phyloP scores from a whole-genome alignment of 306 rosid species.

The Arachis hypogaea region DNA sequence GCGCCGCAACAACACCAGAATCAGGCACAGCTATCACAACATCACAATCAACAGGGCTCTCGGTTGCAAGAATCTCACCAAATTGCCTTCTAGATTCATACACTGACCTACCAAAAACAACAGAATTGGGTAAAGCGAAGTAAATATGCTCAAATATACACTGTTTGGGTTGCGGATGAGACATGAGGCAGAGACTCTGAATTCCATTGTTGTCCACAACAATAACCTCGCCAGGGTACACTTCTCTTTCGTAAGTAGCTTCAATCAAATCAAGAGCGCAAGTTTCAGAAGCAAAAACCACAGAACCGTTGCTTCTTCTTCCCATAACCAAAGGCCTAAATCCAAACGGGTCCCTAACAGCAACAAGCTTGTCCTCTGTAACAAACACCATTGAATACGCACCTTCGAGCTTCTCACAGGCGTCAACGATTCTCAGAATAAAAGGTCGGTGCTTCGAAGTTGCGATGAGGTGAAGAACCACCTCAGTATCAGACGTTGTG shows the following conservation, averaged over 20 bases:
- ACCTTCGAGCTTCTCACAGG: constrained; percentile 84
- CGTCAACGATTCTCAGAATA: constrained; percentile 81
- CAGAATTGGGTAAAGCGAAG: constrained; percentile 88
- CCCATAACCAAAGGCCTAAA: constrained; percentile 96
- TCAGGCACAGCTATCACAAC: constrained; percentile 96
- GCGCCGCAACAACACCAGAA: constrained; percentile 96
- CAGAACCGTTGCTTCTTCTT: constrained; percentile 84
- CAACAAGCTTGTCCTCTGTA: constrained; percentile 85
- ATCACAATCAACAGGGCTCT: constrained; percentile 89
- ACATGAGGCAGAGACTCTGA: constrained; percentile 83
- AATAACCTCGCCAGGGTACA: constrained; percentile 84
- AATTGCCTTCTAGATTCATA: constrained; percentile 75
- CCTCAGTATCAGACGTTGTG: constrained; percentile 92
- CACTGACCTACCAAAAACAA: constrained; percentile 82
- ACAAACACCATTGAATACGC: constrained; percentile 91
- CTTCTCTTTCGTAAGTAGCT: constrained; percentile 94
- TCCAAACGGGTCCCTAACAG: constrained; percentile 82
- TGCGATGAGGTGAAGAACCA: constrained; percentile 91
- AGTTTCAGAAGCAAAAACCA: constrained; percentile 97
- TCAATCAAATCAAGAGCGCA: constrained; percentile 97
- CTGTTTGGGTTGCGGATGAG: constrained; percentile 83
- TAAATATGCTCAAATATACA: constrained; percentile 95
- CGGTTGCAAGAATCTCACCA: constrained; percentile 87
- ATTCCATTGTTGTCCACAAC: constrained; percentile 80
- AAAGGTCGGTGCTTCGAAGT: constrained; percentile 86